Base-by-base conservation (phyloP, 352 stramenopile genomes). In the Phytophthora quininea region DNA sequence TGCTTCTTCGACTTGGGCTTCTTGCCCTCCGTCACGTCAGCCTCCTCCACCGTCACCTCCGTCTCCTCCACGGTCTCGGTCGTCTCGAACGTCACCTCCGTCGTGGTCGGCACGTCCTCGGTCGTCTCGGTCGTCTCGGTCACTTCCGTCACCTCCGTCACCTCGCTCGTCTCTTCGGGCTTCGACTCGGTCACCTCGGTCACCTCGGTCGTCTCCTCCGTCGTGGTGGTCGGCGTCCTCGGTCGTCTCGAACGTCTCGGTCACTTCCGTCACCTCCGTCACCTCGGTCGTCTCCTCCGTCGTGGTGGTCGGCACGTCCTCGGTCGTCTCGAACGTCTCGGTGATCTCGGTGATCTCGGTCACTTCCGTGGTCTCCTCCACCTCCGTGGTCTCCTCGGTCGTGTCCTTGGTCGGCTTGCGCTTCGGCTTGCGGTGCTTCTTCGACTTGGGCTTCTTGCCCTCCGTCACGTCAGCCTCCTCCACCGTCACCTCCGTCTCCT, bases 1-100 rank as follows among this genome's bases (percentile, higher is more conserved):
- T 63, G 31, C 45, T 56, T 63, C 56, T 63, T 63, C 56, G 46
- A 63, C 56, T 63, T 63, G 56, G 56, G 56, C 46, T 63, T 63
- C 56, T 63, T 50, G 56, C 56, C 56, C 56, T 63, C 46, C 42
- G 42, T 48, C 42, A 29, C 42, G 8, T 48, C 42, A n/a, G 4
- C 42, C 12, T 48, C 52, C 29, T 27, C 42, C 42, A 40, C 35
- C 6, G 35, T 40, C 35, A 11, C 30, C 46, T 51, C 46, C n/a
- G 46, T 51, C 47, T 24, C 50, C 57, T 51, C 57, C 35, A 1
- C 35, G 35, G 35, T 40, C 40, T 64, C 57, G 35, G 57, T 58
- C 52, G 29, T 33, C 32, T 56, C 50, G 19, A 24, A 24, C 6
- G 35, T 40, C 35, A 11, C 30, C 46, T 51, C 46, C n/a, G 46